Base-by-base conservation (phyloP, 306 rosid genomes). In the Castanea crenata region DNA sequence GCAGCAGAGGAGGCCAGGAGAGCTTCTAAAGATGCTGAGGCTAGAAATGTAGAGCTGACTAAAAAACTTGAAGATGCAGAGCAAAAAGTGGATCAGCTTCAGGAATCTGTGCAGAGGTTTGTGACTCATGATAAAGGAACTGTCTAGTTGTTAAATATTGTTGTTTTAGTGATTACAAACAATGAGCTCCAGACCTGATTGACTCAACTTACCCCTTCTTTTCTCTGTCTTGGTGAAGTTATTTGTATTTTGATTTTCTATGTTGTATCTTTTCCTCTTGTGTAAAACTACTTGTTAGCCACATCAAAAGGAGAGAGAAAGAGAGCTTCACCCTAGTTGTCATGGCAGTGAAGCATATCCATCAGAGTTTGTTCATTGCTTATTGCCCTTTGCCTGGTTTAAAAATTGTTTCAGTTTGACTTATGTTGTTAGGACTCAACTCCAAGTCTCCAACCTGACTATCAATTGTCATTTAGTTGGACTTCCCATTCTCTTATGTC, bases 71-170 rank as follows among this genome's bases (percentile, higher is more conserved):
- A 91, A 77, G 94, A 91, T 76, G 83, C 96, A 44, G 89, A 90
- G 59, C 91, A 82, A 76, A 96, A 88, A 80, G 90, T 77, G 76
- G 97, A 93, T 76, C 97, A 96, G 82, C 94, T 93, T 71, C 99
- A 96, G 85, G 99, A 93, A 90, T 81, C 93, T 74, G 90, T 88
- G 79, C 99, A 93, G 89, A 93, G 99, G 99, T 93, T 84, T 81
- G 98, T 83, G 76, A 77, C 80, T 69, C 56, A 73, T 34, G 31
- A 77, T 65, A 46, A 15, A 59, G 29, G 71, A 69, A 71, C 63
- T 70, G 21, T 62, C 0, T 23, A 31, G 58, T 71, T 81, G 41
- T 54, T 59, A 55, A 81, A 62, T 55, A 72, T 69, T 59, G 59
- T 65, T 35, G 31, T 71, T 19, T 8, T 64, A 18, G 46, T 63